Evolutionary conservation across 208 protist genomes (phyloP), one percentile per base, ranked within the genome.

Genomic region (Zelonia costaricensis): DNA sequence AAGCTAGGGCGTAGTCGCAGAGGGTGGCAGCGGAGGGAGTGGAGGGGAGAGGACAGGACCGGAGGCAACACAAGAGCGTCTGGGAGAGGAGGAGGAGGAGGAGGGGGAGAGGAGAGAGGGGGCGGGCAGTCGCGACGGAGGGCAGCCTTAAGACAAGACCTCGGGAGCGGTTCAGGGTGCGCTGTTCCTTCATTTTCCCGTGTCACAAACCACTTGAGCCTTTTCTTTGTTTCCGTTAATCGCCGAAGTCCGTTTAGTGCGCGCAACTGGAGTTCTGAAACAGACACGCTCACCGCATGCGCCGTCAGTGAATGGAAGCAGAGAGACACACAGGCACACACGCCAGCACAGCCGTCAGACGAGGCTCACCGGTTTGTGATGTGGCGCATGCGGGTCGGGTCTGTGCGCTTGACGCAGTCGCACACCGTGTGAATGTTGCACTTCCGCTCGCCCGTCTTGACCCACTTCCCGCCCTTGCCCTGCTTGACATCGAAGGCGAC

Each of bases 391-490:
- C 88, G 91, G 3, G 73, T 65, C n/a, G 91, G 85, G 30, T 96
- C 91, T 0, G 91, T 96, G 51, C 88, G 87, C 30, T 69, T 76
- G 27, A 96, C 84, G 44, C 91, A 96, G 75, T 96, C 76, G 62
- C 91, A 96, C 16, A 93, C 82, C 2, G 84, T 94, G 69, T 96
- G 91, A 16, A 96, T 91, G 63, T 94, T 92, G 72, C 91, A 96
- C 63, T 86, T 82, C 15, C 91, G 85, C 40, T 94, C 91, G 8
- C 86, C 86, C 13, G 80, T 84, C 45, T 71, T 78, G 7, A 93
- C 58, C 80, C 82, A 94, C 66, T 82, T 78, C 4, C 91, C 91
- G 20, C 86, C 85, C 59, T 96, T 96, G 27, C 86, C 86, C 51
- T 96, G 91, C 75, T 90, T 94, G 31, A 93, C 80, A 0, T 76